phyloP scores from a whole-genome alignment of 225 moss, liverwort and hornwort genomes.

The Climacium dendroides region DNA sequence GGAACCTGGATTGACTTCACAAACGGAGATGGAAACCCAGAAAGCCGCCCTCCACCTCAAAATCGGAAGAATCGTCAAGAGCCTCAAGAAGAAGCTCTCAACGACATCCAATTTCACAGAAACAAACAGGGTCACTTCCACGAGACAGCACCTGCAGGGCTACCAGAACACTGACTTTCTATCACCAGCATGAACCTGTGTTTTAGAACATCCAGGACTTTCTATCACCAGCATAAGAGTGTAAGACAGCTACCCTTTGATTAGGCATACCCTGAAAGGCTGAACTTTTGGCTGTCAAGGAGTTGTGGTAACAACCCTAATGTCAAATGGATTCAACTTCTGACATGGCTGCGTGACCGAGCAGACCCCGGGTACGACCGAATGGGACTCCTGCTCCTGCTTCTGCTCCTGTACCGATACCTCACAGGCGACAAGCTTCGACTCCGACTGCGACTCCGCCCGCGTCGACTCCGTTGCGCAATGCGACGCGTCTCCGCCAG shows the following conservation, averaged over 20 bases:
- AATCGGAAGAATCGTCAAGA: background rate
- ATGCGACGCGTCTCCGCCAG: conserved; percentile 91
- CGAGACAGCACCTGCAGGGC: background rate
- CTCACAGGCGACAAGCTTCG: conserved; percentile 77
- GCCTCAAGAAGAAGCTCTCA: background rate
- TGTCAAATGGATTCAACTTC: conserved; percentile 16
- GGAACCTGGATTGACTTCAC: background rate
- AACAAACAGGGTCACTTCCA: background rate
- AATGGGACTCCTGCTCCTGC: conserved; percentile 70
- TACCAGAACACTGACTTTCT: background rate
- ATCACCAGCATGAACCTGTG: background rate
- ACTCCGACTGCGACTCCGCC: conserved; percentile 53
- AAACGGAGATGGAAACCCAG: background rate
- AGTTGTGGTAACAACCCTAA: background rate
- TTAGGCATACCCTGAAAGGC: background rate
- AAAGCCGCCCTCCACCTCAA: background rate
- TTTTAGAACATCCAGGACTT: background rate
- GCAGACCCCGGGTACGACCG: conserved; percentile 59
- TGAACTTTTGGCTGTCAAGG: background rate
- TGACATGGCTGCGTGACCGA: conserved; percentile 36
- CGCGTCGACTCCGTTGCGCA: conserved; percentile 75
- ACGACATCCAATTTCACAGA: background rate
- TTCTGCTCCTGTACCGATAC: conserved; percentile 65
- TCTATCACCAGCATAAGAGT: background rate
- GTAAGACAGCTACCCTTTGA: background rate